These are phyloP conservation scores for Sporothrix brasiliensis DNA, from an alignment of 2,329 filamentous ascomycete species.

Conservation along the genomic window DNA sequence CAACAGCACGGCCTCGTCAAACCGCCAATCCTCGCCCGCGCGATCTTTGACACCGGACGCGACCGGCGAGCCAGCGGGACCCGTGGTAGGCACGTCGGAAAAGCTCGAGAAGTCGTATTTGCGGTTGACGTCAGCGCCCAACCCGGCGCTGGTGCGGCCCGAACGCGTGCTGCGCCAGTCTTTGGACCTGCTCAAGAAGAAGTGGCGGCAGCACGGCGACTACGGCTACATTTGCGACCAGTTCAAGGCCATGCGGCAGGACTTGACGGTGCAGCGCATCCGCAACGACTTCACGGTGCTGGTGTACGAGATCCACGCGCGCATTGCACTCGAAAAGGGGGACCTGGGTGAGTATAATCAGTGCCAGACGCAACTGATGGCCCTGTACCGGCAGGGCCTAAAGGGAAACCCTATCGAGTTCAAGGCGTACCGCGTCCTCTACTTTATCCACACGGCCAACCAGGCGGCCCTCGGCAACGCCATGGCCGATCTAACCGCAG, in stretches of 20 bases:
- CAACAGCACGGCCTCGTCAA: constrained; percentile 54
- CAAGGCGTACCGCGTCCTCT: constrained; percentile 98
- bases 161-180: constrained; percentile 78
- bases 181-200: constrained; percentile 85
- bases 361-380: constrained; percentile 96
- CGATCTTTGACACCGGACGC: constrained; percentile 52
- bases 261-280: constrained; percentile 96
- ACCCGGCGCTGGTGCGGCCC: constrained; percentile 85
- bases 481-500: constrained; percentile 95
- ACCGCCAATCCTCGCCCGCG: constrained; percentile 43
- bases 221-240: constrained; percentile 98
- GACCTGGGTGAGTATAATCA: constrained; percentile 99
- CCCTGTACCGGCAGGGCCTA: constrained; percentile 82
- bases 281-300: constrained; percentile 94
- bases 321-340: constrained; percentile 96
- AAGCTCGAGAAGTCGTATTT: constrained; percentile 91
- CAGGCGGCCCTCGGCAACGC: constrained; percentile 97
- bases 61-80: constrained; percentile 57
- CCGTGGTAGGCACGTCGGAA: constrained; percentile 83
- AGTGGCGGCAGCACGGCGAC: constrained; percentile 91
- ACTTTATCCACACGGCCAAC: constrained; percentile 99
- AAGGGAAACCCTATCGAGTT: constrained; percentile 93
- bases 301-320: constrained; percentile 96
- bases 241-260: constrained; percentile 97
- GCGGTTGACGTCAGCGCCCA: constrained; percentile 86